Base-by-base conservation (phyloP, 2,329 filamentous ascomycete species). In the Fusarium sp. region DNA sequence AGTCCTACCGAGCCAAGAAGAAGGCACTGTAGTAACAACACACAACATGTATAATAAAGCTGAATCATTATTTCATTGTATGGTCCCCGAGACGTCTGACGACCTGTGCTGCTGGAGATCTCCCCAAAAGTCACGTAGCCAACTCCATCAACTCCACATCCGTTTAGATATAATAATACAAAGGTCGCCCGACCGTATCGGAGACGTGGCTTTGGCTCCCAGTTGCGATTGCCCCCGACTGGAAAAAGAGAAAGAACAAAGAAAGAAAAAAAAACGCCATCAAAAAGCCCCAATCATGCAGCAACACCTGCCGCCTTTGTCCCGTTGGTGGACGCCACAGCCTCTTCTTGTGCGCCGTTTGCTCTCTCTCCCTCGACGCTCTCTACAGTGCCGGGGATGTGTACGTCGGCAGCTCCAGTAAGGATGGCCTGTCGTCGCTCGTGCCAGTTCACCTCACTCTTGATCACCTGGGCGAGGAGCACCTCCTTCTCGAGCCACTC, bases 401-500 rank as follows among this genome's bases (percentile, higher is more conserved):
- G 81, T 11, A 88, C 84, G 22, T 88, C 85, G 2, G 83, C 85
- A 5, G 82, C 82, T 11, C 85, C 86, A 2, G 83, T 84, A 24
- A 91, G 83, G 6, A 92, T 88, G 6, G 86, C 86, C 76, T 87
- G 83, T 45, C 90, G 87, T 62, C 90, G 85, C 66, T 87, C 85
- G 75, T 91, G 89, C 84, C 92, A 91, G 80, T 92, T 90, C 37
- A 89, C 86, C 80, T 96, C 93, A 77, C 85, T 87, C 77, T 88
- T 83, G 75, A 94, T 87, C 35, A 93, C 88, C 78, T 94, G 93
- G 66, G 94, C 90, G n/a, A 96, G 82, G 20, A 96, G 82, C 34
- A 94, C 87, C 82, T 96, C 93, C 82, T 96, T 96, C 82, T 93
- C 91, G 16, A 90, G 84, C 94, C 94, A 96, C 79, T 94, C 93